These are phyloP conservation scores for Raphidocelis subcapitata DNA, from an alignment of 139 green algal species.

Conservation along the genomic window DNA sequence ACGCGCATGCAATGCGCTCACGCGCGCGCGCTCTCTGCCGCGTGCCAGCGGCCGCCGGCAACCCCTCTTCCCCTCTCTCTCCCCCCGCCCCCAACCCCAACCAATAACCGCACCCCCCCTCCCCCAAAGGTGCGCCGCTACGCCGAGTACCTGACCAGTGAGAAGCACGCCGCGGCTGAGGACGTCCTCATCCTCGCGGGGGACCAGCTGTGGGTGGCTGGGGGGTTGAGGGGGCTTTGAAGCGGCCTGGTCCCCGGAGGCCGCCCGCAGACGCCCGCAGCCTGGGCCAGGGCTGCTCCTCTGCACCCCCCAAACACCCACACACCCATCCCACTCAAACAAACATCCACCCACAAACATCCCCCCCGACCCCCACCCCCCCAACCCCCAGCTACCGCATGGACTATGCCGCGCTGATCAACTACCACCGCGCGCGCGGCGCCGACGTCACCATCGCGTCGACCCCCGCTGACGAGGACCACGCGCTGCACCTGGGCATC, in stretches of 20 bases:
- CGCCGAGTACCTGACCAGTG: constrained; percentile 78
- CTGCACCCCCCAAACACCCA: no score
- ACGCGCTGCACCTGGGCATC: constrained; percentile 78
- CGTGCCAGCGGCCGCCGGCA: background rate
- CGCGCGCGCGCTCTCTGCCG: no score
- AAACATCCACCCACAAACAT: background rate
- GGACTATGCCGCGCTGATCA: constrained; percentile 94
- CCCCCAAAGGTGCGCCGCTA: constrained; percentile 92
- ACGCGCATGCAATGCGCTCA: no score
- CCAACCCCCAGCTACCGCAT: constrained; percentile 83
- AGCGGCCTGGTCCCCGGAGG: background rate
- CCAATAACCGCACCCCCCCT: constrained; percentile 46
- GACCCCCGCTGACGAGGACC: constrained; percentile 79
- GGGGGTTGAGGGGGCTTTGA: background rate
- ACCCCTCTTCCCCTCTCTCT: background rate
- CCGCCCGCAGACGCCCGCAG: no score
- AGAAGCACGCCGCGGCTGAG: constrained; percentile 76
- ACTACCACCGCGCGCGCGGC: constrained; percentile 70
- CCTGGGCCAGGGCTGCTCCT: no score
- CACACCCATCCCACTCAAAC: no score
- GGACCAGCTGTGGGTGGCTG: constrained; percentile 67
- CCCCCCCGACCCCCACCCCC: background rate
- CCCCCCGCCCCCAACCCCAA: background rate
- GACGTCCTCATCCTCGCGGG: constrained; percentile 90
- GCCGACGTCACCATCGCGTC: constrained; percentile 91